A percentile compares a stretch with the other conserved stretches of the same genome.
phyloP scores from a whole-genome alignment of 805 yeast genomes.

The Yamadazyma sp. region DNA sequence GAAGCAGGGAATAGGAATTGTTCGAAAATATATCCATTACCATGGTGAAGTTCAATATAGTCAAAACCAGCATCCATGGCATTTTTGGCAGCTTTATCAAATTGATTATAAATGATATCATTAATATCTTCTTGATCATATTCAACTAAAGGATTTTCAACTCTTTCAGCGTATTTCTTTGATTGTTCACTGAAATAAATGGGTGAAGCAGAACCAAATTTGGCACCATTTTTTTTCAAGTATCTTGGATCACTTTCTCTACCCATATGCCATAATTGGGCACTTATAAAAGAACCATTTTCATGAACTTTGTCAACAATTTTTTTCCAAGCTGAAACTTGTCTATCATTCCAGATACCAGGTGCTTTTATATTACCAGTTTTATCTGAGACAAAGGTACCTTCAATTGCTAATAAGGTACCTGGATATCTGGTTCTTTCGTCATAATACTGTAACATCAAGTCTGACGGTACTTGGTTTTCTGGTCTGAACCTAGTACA shows the following conservation, averaged over 20 bases:
- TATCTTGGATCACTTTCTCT: slow-evolving; percentile 28
- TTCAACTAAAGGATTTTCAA: slow-evolving; percentile 13
- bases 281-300: slow-evolving; percentile 37
- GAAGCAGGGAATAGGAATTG: slow-evolving; percentile 32
- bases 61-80: slow-evolving; percentile 37
- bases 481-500: slow-evolving; percentile 20
- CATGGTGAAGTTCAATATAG: slow-evolving; percentile 38
- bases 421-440: slow-evolving; percentile 30
- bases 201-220: slow-evolving; percentile 17
- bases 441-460: slow-evolving; percentile 25
- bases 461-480: slow-evolving; percentile 25
- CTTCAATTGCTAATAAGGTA: slow-evolving; percentile 29
- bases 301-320: slow-evolving; percentile 45
- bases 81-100: slow-evolving; percentile 25
- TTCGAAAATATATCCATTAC: slow-evolving; percentile 39
- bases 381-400: slow-evolving; percentile 25
- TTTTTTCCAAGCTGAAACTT: slow-evolving; percentile 47
- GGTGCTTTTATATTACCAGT: slow-evolving; percentile 45
- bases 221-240: slow-evolving; percentile 21
- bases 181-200: slow-evolving; percentile 17
- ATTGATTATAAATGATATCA: slow-evolving; percentile 18
- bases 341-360: slow-evolving; percentile 47
- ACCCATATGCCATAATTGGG: slow-evolving; percentile 56
- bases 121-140: slow-evolving; percentile 22
- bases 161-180: slow-evolving; percentile 14